These are phyloP conservation scores for Tuber microsphaerosporum DNA, from an alignment of 495 filamentous ascomycete species.

Conservation along the genomic window DNA sequence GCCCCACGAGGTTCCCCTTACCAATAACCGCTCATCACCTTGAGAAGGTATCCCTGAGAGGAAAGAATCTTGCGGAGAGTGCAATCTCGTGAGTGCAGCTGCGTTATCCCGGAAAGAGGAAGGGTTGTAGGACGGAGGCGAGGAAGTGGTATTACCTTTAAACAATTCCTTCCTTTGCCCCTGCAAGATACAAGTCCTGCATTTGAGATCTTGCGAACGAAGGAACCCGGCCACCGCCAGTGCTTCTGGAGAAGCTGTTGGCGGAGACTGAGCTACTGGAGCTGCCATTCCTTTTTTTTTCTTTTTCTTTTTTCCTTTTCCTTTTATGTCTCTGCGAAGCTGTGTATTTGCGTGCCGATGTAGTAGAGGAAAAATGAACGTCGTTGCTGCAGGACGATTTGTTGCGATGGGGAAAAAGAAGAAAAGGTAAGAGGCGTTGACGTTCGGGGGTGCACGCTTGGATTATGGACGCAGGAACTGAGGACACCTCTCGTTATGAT, in stretches of 20 bases:
- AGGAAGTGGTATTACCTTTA: constrained; percentile 54
- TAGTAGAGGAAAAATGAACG: background rate
- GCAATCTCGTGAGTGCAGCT: constrained; percentile 26
- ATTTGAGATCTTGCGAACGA: constrained; percentile 75
- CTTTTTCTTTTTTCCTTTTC: background rate
- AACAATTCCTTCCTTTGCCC: constrained; percentile 99
- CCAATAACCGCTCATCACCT: background rate
- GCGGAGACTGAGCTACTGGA: constrained; percentile 33
- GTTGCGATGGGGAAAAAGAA: background rate
- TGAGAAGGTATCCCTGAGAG: constrained; percentile 16
- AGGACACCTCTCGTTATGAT: constrained; percentile 5
- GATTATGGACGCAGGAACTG: background rate
- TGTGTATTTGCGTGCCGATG: background rate
- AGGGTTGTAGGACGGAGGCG: background rate
- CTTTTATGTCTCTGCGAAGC: background rate
- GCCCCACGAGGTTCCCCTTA: background rate
- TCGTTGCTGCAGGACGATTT: background rate
- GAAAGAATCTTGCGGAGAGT: constrained; percentile 40
- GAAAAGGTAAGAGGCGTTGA: background rate
- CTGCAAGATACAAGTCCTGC: constrained; percentile 84
- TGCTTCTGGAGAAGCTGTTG: constrained; percentile 57
- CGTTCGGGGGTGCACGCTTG: background rate
- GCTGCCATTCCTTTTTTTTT: constrained; percentile 14
- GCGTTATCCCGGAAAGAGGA: background rate
- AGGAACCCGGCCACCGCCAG: constrained; percentile 87